phyloP scores from a whole-genome alignment of 495 filamentous ascomycete genomes.

The Bacidia rubella region DNA sequence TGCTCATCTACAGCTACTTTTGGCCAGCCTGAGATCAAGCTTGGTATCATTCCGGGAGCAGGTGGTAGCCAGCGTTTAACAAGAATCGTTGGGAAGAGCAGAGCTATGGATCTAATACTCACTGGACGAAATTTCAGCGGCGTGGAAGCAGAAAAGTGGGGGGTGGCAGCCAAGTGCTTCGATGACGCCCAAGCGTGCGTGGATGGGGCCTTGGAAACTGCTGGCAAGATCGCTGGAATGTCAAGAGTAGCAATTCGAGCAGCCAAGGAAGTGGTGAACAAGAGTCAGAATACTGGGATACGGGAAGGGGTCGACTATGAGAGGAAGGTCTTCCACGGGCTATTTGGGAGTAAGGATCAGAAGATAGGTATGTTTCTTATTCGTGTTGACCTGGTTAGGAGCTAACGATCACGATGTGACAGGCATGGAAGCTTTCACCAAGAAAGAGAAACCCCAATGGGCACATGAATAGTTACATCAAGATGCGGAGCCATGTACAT shows the following conservation, averaged over 20 bases:
- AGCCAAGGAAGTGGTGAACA: conserved; percentile 96
- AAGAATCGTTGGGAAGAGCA: conserved; percentile 71
- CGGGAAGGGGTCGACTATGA: conserved; percentile 91
- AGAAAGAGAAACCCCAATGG: conserved; percentile 93
- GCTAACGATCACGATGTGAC: not conserved
- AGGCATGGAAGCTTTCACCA: conserved; percentile 87
- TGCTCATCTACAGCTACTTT: conserved; percentile 72
- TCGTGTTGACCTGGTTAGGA: not conserved
- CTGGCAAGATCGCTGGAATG: conserved; percentile 76
- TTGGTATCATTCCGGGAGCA: conserved; percentile 84
- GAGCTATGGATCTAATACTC: conserved; percentile 87
- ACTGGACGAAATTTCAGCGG: conserved; percentile 74
- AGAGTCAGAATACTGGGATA: conserved; percentile 78
- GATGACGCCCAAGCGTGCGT: conserved; percentile 71
- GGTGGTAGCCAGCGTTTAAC: conserved; percentile 87
- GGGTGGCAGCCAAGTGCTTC: conserved; percentile 71
- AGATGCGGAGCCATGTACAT: not conserved
- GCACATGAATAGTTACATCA: conserved; percentile 47
- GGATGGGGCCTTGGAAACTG: conserved; percentile 62
- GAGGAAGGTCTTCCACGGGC: conserved; percentile 74
- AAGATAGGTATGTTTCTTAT: conserved; percentile 57
- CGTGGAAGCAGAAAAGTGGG: conserved; percentile 76
- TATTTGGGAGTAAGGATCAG: conserved; percentile 91
- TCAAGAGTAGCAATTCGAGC: conserved; percentile 70
- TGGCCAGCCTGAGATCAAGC: conserved; percentile 91